Conservation (phyloP, 2,329 filamentous ascomycete genomes). For the Monilinia fructigena region DNA sequence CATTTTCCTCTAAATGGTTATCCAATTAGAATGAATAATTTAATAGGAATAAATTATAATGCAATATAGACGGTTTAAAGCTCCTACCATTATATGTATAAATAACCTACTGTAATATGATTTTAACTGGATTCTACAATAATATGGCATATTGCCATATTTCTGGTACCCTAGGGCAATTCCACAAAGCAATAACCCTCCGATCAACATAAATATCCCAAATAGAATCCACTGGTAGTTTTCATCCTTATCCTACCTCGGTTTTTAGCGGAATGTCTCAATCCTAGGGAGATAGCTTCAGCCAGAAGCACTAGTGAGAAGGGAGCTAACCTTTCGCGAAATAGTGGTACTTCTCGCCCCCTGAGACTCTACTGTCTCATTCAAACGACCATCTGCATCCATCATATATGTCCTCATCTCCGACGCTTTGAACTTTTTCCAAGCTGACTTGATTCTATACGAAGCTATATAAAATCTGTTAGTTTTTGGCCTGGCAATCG, state of each 20-base stretch:
- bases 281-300: not conserved
- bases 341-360: not conserved
- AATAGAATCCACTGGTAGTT: not conserved
- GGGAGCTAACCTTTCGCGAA: constrained; percentile 7
- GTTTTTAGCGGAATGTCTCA: not conserved
- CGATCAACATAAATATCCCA: not conserved
- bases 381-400: not conserved
- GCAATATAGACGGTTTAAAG: no score
- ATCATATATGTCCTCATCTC: constrained; percentile 2
- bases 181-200: not conserved
- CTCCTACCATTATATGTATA: no score
- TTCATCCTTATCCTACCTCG: not conserved
- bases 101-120: no score
- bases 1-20: no score
- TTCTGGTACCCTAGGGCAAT: not conserved
- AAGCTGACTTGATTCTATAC: not conserved
- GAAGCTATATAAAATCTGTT: not conserved
- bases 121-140: no score
- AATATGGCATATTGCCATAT: no score
- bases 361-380: not conserved
- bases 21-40: no score
- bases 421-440: not conserved
- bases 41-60: no score
- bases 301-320: not conserved
- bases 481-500: not conserved